These are phyloP conservation scores for Neophaeococcomyces aloes DNA, from an alignment of 2,329 filamentous ascomycete species.

Conservation along the genomic window DNA sequence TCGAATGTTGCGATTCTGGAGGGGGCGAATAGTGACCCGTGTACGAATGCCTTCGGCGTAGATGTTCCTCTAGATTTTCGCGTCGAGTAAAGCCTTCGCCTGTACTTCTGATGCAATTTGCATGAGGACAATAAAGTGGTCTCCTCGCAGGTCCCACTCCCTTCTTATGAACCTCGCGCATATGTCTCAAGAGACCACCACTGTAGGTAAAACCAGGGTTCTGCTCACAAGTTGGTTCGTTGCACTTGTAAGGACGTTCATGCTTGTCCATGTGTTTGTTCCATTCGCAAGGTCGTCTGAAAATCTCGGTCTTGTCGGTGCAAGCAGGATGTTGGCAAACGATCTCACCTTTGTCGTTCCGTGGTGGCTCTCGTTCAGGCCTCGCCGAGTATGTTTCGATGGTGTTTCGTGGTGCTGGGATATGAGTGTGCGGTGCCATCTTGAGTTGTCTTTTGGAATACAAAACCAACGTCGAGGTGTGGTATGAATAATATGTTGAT, in stretches of 20 bases:
- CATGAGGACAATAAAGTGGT: conserved; percentile 66
- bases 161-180: conserved; percentile 79
- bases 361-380: conserved; percentile 41
- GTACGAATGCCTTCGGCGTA: conserved; percentile 65
- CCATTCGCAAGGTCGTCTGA: conserved; percentile 83
- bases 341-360: conserved; percentile 63
- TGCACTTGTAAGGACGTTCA: conserved; percentile 82
- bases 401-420: conserved; percentile 7
- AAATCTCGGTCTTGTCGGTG: conserved; percentile 52
- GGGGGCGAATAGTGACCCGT: conserved; percentile 8
- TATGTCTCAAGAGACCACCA: conserved; percentile 72
- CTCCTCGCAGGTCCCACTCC: conserved; percentile 80
- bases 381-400: conserved; percentile 7
- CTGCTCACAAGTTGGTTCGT: conserved; percentile 73
- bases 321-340: conserved; percentile 65
- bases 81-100: conserved; percentile 86
- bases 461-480: background rate
- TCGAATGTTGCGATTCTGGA: background rate
- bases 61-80: conserved; percentile 88
- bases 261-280: conserved; percentile 99
- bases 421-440: conserved; percentile 6
- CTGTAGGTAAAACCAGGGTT: conserved; percentile 91
- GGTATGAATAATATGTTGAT: background rate
- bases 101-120: conserved; percentile 77
- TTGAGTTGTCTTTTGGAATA: background rate